phyloP scores from a whole-genome alignment of 495 filamentous ascomycete genomes.

The Penicillium longicatenatum region DNA sequence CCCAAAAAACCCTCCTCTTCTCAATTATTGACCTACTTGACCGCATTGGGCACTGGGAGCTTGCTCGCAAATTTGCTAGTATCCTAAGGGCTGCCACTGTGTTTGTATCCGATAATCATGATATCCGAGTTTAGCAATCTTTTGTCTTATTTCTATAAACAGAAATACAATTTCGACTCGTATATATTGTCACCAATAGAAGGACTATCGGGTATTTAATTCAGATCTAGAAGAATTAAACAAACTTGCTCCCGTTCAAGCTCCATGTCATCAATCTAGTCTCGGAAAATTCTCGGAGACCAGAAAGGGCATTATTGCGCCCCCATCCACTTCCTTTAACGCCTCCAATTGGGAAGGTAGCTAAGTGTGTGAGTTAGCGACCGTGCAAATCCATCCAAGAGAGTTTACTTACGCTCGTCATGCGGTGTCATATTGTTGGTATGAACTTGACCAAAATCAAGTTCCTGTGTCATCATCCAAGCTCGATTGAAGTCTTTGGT shows the following conservation, averaged over 20 bases:
- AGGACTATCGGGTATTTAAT: too few relatives aligned
- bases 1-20: neutral
- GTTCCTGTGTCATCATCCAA: conserved; percentile 56
- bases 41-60: neutral
- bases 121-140: too few relatives aligned
- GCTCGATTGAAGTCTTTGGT: conserved; percentile 80
- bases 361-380: neutral
- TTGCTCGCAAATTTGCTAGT: too few relatives aligned
- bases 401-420: conserved; percentile 53
- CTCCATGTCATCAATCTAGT: neutral
- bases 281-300: neutral
- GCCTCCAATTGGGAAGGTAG: conserved; percentile 71
- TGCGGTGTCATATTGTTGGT: conserved; percentile 80
- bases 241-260: neutral
- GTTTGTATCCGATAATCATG: too few relatives aligned
- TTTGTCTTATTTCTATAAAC: too few relatives aligned
- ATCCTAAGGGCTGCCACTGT: too few relatives aligned
- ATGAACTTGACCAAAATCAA: conserved; percentile 57
- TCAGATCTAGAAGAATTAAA: neutral
- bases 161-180: too few relatives aligned
- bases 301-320: conserved; percentile 31
- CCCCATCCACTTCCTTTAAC: conserved; percentile 74
- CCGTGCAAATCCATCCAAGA: too few relatives aligned
- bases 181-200: too few relatives aligned
- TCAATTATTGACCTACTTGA: neutral